Conservation (phyloP, 2,329 filamentous ascomycete genomes). For the Escovopsis weberi region DNA sequence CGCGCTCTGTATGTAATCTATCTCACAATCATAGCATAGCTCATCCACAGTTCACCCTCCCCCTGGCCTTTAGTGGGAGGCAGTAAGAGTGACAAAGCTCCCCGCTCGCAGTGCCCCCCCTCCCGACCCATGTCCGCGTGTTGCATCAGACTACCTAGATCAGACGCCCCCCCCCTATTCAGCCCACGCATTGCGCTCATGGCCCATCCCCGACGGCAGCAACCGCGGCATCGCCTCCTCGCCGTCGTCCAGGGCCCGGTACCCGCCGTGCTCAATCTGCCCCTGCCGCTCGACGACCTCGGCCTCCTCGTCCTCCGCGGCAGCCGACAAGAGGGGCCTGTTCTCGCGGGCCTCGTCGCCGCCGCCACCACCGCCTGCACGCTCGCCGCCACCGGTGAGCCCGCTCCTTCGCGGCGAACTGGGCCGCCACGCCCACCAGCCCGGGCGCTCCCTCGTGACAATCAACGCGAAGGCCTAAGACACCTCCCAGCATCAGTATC, state of each 20-base stretch:
- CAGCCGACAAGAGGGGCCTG: constrained; percentile 14
- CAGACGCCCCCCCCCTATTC: constrained; percentile 2
- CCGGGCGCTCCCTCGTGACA: constrained; percentile 14
- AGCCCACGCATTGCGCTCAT: constrained; percentile 14
- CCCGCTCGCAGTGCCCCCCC: too few species aligned
- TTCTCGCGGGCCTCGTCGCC: constrained; percentile 4
- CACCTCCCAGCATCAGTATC: background rate
- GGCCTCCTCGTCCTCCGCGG: constrained; percentile 16
- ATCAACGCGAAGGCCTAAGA: constrained; percentile 17
- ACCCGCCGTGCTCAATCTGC: constrained; percentile 4
- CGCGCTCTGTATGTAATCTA: background rate
- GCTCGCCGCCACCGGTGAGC: too few species aligned
- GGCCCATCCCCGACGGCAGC: constrained; percentile 12
- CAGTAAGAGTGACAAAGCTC: too few species aligned
- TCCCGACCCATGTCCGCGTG: too few species aligned
- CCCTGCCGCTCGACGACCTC: constrained; percentile 7
- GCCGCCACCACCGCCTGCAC: too few species aligned
- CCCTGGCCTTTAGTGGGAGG: too few species aligned
- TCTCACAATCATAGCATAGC: background rate
- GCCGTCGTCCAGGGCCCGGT: constrained; percentile 9
- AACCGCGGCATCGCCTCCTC: constrained; percentile 11
- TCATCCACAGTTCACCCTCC: too few species aligned
- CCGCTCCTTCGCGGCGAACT: background rate
- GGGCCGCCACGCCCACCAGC: constrained; percentile 17
- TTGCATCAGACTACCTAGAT: too few species aligned